Percentiles rank a stretch among this genome's conserved stretches.
Conservation (phyloP, 2,329 filamentous ascomycete genomes). For the Cytospora piceicola region DNA sequence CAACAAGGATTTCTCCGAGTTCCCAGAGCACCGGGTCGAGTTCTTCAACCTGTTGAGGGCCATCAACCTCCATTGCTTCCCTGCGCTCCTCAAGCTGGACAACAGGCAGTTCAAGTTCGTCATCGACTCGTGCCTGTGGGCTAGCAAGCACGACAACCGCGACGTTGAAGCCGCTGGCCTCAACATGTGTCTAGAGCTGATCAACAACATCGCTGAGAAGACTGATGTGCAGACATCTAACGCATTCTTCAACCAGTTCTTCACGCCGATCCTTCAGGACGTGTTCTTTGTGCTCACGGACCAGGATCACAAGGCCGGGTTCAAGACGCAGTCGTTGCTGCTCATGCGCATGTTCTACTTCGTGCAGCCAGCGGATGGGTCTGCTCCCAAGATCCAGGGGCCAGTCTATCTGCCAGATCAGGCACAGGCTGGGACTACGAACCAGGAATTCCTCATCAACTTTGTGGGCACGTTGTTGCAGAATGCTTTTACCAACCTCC, state of each 20-base stretch:
- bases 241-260: conserved; percentile 98
- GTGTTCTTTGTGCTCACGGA: conserved; percentile 98
- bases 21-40: conserved; percentile 97
- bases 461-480: conserved; percentile 85
- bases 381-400: conserved; percentile 82
- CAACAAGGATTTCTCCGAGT: conserved; percentile 99
- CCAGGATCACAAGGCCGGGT: conserved; percentile 97
- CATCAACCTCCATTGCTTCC: conserved; percentile 98
- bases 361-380: conserved; percentile 71
- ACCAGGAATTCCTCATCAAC: conserved; percentile 86
- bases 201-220: conserved; percentile 96
- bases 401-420: conserved; percentile 88
- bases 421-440: conserved; percentile 79
- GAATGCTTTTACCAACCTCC: conserved; percentile 91
- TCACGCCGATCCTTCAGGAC: conserved; percentile 91
- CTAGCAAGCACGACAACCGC: conserved; percentile 99
- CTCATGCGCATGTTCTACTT: conserved; percentile 96
- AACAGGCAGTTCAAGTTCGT: conserved; percentile 98
- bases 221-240: conserved; percentile 84
- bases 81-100: conserved; percentile 88
- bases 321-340: conserved; percentile 96
- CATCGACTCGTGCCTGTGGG: conserved; percentile 99
- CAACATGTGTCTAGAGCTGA: conserved; percentile 96
- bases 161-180: conserved; percentile 95
- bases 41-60: conserved; percentile 97